phyloP scores from a whole-genome alignment of 176 grass and related monocot genomes.

The Poa annua region DNA sequence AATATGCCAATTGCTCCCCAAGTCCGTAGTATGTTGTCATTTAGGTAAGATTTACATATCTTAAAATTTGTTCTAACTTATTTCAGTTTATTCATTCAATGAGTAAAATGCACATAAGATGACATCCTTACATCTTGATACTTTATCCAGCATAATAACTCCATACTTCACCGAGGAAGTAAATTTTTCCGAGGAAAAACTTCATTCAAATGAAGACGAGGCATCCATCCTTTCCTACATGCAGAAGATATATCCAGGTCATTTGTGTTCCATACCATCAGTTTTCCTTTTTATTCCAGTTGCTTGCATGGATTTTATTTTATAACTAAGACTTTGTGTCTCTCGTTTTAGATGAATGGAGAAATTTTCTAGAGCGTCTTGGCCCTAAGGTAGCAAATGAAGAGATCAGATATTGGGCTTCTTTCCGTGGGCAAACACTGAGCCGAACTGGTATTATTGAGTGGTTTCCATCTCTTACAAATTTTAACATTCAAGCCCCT shows the following conservation, averaged over 20 bases:
- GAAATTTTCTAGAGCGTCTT: constrained; percentile 76
- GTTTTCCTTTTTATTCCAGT: neutral
- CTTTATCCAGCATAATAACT: constrained; percentile 65
- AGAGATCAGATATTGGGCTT: constrained; percentile 86
- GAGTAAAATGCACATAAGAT: no score
- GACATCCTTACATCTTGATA: constrained; percentile 4
- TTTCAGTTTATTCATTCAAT: no score
- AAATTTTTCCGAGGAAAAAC: constrained; percentile 82
- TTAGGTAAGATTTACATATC: constrained; percentile 62
- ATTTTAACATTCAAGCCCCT: neutral
- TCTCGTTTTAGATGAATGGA: constrained; percentile 86
- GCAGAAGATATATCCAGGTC: constrained; percentile 95
- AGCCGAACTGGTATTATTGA: constrained; percentile 77
- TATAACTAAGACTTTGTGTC: neutral
- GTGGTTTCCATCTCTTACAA: neutral
- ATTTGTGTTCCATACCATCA: constrained; percentile 9
- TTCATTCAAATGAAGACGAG: constrained; percentile 80
- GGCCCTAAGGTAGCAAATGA: constrained; percentile 58
- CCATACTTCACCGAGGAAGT: constrained; percentile 94
- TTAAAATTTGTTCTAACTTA: no score
- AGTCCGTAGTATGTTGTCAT: constrained; percentile 88
- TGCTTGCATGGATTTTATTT: constrained; percentile 22
- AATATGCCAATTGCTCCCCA: constrained; percentile 84
- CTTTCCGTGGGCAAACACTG: constrained; percentile 90
- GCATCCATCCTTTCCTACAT: constrained; percentile 88